A percentile compares a stretch with the other conserved stretches of the same genome.
Evolutionary conservation across 1,284 basidiomycete species (phyloP).

Genomic region (Cystobasidium slooffiae): DNA sequence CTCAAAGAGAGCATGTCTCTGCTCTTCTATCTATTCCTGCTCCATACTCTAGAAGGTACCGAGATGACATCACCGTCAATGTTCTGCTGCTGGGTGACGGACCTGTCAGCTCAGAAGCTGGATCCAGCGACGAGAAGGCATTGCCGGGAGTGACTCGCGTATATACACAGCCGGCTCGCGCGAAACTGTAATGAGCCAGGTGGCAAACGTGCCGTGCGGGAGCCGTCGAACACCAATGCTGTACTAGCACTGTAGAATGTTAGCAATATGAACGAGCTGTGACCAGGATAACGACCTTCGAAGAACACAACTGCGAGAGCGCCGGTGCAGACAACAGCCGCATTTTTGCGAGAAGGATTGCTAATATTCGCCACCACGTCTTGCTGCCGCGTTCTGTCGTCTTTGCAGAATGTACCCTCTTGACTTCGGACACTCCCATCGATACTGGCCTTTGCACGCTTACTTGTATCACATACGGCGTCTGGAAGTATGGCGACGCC

Average conservation of each 20-base stretch:
- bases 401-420: background rate
- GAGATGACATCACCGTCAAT: conserved; percentile 90
- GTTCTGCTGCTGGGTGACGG: conserved; percentile 58
- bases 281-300: too few relatives aligned
- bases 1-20: conserved; percentile 69
- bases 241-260: too few relatives aligned
- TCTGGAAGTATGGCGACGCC: conserved; percentile 12
- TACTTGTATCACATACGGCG: background rate
- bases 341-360: background rate
- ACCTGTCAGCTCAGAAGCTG: background rate
- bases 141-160: conserved; percentile 31
- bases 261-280: too few relatives aligned
- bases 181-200: conserved; percentile 14
- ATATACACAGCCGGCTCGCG: conserved; percentile 14
- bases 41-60: conserved; percentile 74
- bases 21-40: conserved; percentile 82
- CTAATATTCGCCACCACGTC: conserved; percentile 8
- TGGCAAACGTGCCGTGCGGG: too few relatives aligned
- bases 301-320: too few relatives aligned
- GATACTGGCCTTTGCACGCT: background rate
- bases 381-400: background rate
- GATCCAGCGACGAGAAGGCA: conserved; percentile 11
- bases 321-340: too few relatives aligned
- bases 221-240: too few relatives aligned
- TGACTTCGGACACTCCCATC: background rate